Conservation (phyloP, 2,329 filamentous ascomycete species). For the Penicillium sp. region DNA sequence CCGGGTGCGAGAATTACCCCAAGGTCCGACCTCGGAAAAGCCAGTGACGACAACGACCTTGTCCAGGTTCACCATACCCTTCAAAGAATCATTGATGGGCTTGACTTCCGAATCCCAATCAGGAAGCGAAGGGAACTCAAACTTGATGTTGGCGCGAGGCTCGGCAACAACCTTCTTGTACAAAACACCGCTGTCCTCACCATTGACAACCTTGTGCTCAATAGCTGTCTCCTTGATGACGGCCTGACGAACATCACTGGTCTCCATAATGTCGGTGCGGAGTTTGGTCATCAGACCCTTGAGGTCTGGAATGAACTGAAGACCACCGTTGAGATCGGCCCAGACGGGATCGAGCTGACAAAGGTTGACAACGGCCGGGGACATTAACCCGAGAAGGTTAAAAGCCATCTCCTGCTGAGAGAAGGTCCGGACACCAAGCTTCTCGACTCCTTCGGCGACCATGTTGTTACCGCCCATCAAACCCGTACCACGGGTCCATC, state of each 20-base stretch:
- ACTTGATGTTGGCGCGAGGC: constrained; percentile 96
- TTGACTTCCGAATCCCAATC: constrained; percentile 89
- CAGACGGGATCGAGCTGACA: constrained; percentile 95
- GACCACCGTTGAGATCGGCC: constrained; percentile 92
- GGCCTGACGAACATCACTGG: constrained; percentile 84
- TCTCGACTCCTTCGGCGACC: constrained; percentile 93
- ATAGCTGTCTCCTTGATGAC: constrained; percentile 93
- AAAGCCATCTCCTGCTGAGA: constrained; percentile 99
- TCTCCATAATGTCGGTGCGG: constrained; percentile 90
- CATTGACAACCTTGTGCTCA: constrained; percentile 96
- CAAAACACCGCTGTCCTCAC: constrained; percentile 80
- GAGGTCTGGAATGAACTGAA: constrained; percentile 94
- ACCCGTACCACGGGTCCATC: constrained; percentile 97
- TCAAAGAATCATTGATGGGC: constrained; percentile 78
- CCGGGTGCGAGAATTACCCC: constrained; percentile 95
- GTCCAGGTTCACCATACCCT: constrained; percentile 97
- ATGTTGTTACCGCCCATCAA: constrained; percentile 98
- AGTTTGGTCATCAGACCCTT: constrained; percentile 91
- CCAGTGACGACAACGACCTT: constrained; percentile 97
- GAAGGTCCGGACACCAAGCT: constrained; percentile 94
- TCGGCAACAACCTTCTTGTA: constrained; percentile 94
- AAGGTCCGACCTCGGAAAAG: constrained; percentile 76
- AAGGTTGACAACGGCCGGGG: constrained; percentile 84
- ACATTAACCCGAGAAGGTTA: constrained; percentile 94
- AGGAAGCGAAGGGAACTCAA: constrained; percentile 83